Percentiles rank a stretch among this genome's conserved stretches.
Evolutionary conservation across 345 rosid species (phyloP).

Genomic region (Dimocarpus longan): DNA sequence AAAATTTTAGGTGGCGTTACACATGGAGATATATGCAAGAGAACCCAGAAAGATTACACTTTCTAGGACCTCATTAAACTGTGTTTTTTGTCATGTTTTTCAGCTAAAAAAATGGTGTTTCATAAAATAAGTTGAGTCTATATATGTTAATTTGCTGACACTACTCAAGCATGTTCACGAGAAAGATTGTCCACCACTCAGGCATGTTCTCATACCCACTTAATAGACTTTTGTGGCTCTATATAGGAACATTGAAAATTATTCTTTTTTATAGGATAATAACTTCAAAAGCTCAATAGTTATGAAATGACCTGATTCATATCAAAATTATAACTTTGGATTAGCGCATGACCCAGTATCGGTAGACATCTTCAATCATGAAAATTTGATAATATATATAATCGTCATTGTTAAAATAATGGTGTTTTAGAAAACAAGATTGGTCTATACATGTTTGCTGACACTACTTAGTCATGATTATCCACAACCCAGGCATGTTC

Average conservation of each 20-base stretch:
- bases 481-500: slow-evolving; percentile 13
- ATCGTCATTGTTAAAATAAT: too few relatives aligned
- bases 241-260: neutral
- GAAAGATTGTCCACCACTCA: slow-evolving; percentile 14
- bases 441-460: slow-evolving; percentile 12
- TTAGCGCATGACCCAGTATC: too few relatives aligned
- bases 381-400: too few relatives aligned
- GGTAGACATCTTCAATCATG: too few relatives aligned
- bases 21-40: slow-evolving; percentile 16
- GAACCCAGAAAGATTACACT: slow-evolving; percentile 3
- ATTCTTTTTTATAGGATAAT: neutral
- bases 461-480: slow-evolving; percentile 10
- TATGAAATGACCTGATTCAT: too few relatives aligned
- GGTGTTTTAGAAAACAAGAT: neutral
- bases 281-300: too few relatives aligned
- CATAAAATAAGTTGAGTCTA: neutral
- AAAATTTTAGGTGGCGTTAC: slow-evolving; percentile 10
- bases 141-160: slow-evolving; percentile 15
- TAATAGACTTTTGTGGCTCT: slow-evolving; percentile 12
- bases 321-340: too few relatives aligned
- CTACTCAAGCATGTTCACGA: slow-evolving; percentile 2
- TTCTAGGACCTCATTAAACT: slow-evolving; percentile 15
- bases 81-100: slow-evolving; percentile 4
- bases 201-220: slow-evolving; percentile 24
- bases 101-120: slow-evolving; percentile 2